These are phyloP conservation scores for Ophiocordyceps robertsii DNA, from an alignment of 2,329 filamentous ascomycete genomes.

Conservation along the genomic window DNA sequence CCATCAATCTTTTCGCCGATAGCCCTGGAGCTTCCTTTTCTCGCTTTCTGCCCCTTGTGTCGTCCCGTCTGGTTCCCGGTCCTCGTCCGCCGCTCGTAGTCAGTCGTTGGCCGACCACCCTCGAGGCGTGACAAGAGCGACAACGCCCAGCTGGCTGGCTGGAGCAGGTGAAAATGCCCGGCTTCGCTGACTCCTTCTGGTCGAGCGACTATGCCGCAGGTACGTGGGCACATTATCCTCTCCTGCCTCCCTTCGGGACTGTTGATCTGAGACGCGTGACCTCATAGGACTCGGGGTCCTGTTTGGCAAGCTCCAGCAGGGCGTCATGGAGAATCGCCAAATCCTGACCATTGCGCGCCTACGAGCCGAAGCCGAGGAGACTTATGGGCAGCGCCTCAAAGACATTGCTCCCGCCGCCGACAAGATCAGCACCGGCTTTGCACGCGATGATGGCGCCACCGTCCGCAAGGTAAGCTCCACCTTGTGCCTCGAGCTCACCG, in stretches of 20 bases:
- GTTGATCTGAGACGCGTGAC: background rate
- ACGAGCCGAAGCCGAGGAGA: slow-evolving; percentile 90
- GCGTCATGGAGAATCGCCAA: slow-evolving; percentile 89
- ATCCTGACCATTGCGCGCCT: slow-evolving; percentile 81
- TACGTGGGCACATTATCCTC: slow-evolving; percentile 23
- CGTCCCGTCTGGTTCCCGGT: background rate
- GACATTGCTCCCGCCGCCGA: slow-evolving; percentile 76
- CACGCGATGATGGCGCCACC: slow-evolving; percentile 86
- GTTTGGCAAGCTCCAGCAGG: slow-evolving; percentile 94
- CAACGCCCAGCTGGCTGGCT: slow-evolving; percentile 1
- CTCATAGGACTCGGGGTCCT: slow-evolving; percentile 68
- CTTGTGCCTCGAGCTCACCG: background rate
- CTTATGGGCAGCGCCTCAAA: slow-evolving; percentile 67
- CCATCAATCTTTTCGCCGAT: too few species aligned
- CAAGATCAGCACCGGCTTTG: slow-evolving; percentile 71
- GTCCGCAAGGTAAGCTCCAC: slow-evolving; percentile 62
- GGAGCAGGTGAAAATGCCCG: slow-evolving; percentile 48
- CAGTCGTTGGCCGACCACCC: background rate
- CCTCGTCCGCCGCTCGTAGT: background rate
- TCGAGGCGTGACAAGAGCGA: background rate
- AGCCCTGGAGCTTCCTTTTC: too few species aligned
- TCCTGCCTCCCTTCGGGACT: background rate
- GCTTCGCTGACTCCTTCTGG: slow-evolving; percentile 96
- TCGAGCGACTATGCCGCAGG: slow-evolving; percentile 93
- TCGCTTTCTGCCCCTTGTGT: too few species aligned